Evolutionary conservation across 2,329 filamentous ascomycete species (phyloP), one percentile per base, ranked within the genome.

Genomic region (Lanzia echinophila): DNA sequence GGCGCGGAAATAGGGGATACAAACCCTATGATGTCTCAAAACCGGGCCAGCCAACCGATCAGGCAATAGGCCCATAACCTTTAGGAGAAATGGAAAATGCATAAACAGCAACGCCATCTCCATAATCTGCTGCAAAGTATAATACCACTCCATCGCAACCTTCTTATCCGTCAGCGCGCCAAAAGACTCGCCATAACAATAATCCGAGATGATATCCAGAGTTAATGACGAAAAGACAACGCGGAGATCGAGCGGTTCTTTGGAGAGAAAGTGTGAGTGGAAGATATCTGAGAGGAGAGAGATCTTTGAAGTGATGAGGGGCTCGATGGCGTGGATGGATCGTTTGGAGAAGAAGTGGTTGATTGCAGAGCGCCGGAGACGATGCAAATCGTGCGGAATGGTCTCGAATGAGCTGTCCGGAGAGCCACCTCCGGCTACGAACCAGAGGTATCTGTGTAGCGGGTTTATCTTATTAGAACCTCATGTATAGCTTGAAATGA

Each of bases 161-260:
- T 46, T 17, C 28, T 58, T 42, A 32, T 55, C 17, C 43, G 48
- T 56, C 22, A 64, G 38, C 7, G 55, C 56, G 15, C 59, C 46
- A 17, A 62, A 55, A 17, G 48, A 47, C 33, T 56, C 41, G 31
- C 54, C 64, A 47, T 65, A 68, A 32, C 50, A 60, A 53, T 68
- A 67, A 41, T 63, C 54, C 13, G 59, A 63, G 24, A 65, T 60
- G 3, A 62, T 53, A 53, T 68, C 65, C 47, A 48, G 6, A 34
- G 56, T 47, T 20, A 58, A 54, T 6, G 56, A 56, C n/a, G 39
- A 54, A 49, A 42, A 52, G 6, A 36, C 39, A 24, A 52, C 46
- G 4, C 45, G 36, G 4, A 53, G n/a, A 10, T 48, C 28, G 11
- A 58, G 24, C 1, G 50, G 42, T 19, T 53, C 34, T 12, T 51